phyloP scores from a whole-genome alignment of 2,329 filamentous ascomycete genomes.

The Aspergillus pseudonomiae region DNA sequence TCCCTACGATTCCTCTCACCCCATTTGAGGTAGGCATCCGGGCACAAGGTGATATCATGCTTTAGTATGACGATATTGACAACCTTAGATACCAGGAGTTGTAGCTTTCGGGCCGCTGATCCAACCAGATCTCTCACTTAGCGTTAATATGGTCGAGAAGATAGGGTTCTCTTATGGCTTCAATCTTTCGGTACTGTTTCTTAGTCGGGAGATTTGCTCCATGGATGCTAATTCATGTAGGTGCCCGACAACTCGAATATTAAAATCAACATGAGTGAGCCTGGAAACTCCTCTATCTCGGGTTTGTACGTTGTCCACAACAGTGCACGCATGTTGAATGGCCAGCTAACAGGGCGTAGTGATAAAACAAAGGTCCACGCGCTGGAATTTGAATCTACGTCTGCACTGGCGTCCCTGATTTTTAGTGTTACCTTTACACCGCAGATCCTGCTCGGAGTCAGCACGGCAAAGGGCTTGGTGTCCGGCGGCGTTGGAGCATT shows the following conservation, averaged over 20 bases:
- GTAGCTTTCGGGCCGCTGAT: conserved; percentile 23
- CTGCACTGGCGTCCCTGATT: conserved; percentile 11
- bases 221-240: conserved; percentile 8
- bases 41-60: background rate
- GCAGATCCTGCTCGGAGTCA: conserved; percentile 24
- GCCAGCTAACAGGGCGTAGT: conserved; percentile 10
- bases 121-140: conserved; percentile 15
- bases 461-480: conserved; percentile 6
- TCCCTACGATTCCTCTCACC: conserved; percentile 23
- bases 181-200: conserved; percentile 19
- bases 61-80: background rate
- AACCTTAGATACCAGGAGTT: conserved; percentile 22
- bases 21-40: conserved; percentile 23
- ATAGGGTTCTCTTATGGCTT: conserved; percentile 26
- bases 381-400: conserved; percentile 21
- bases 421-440: conserved; percentile 21
- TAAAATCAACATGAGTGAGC: conserved; percentile 16
- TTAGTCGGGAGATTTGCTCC: no score
- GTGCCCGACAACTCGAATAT: conserved; percentile 22
- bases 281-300: conserved; percentile 29
- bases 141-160: conserved; percentile 13
- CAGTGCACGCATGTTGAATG: background rate
- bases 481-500: conserved; percentile 26
- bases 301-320: conserved; percentile 34
- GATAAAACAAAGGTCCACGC: conserved; percentile 20